Percentiles rank a stretch among this genome's conserved stretches.
Conservation (phyloP, 106 monocot species). For the Narthecium ossifragum region DNA sequence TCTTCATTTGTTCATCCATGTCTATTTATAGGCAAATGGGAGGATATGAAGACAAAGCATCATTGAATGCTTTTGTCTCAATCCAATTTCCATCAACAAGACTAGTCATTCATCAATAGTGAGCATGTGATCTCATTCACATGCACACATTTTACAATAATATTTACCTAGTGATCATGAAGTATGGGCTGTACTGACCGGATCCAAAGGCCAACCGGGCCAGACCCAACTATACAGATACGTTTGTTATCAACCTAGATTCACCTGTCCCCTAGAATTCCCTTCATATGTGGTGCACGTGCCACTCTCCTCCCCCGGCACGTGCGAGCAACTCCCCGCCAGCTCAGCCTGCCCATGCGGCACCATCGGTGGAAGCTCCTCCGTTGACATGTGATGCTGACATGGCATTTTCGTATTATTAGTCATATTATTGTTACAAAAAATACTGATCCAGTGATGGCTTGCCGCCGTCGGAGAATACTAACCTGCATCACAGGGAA, state of each 20-base stretch:
- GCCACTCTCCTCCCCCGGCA: conserved; percentile 15
- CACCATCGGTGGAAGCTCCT: conserved; percentile 11
- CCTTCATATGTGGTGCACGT: conserved; percentile 8
- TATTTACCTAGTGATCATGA: too few species aligned
- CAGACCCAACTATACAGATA: too few species aligned
- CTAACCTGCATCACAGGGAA: conserved; percentile 36
- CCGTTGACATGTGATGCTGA: conserved; percentile 21
- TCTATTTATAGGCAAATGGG: too few species aligned
- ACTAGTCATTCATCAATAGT: too few species aligned
- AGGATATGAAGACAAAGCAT: too few species aligned
- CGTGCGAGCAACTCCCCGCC: conserved; percentile 18
- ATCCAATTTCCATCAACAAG: too few species aligned
- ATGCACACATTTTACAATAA: too few species aligned
- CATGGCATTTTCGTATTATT: neutral
- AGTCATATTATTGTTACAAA: neutral
- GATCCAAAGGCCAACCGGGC: too few species aligned
- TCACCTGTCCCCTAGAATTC: conserved; percentile 1
- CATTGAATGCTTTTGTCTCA: too few species aligned
- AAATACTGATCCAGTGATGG: neutral
- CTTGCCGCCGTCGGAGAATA: neutral
- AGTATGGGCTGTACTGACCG: too few species aligned
- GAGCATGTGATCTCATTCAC: too few species aligned
- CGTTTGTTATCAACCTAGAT: conserved; percentile 13
- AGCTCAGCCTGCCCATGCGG: conserved; percentile 10
- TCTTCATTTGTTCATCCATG: too few species aligned